Base-by-base conservation (phyloP, 345 rosid species). In the Crucihimalaya himalaica region DNA sequence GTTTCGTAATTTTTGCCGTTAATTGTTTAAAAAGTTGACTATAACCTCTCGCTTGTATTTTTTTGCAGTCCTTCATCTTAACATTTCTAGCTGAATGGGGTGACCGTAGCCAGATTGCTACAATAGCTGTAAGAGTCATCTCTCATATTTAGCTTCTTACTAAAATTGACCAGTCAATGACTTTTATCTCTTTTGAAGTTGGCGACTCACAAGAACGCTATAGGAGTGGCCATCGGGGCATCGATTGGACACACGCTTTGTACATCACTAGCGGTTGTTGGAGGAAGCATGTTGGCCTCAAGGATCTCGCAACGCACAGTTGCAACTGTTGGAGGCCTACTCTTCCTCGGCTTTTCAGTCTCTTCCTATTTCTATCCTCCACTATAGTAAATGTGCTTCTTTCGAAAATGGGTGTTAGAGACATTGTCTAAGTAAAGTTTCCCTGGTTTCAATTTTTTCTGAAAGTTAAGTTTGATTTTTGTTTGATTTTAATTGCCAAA, bases 61-160 rank as follows among this genome's bases (percentile, higher is more conserved):
- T 29, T 46, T 5, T 81, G 85, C 89, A 92, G 99, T 89, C 99
- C 52, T 95, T 96, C 79, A 83, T 96, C 70, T 68, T 96, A 77
- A 92, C 99, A 23, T 96, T 96, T 77, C 81, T 96, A 55, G 99
- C 99, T 1, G 99, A 96, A 83, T 96, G 99, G 99, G 98, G 98
- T 0, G 99, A 96, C 68, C 94, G 98, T 57, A 96, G 99, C 83
- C 98, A 96, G 84, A 96, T 96, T 35, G 99, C 99, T 48, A 96
- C 99, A 78, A 96, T 96, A 71, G 99, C 99, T 74, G 99, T 96
- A 86, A 90, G 98, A 45, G 27, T 63, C 60, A 54, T 76, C 37
- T 20, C 71, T 45, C 43, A 25, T 3, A 29, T 52, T 52, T 27
- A 34, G 20, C 23, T 25, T 23, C 14, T 46, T 57, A 23, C 29